Conservation (phyloP, 768 basidiomycete species). For the Lentinula detonsa region DNA sequence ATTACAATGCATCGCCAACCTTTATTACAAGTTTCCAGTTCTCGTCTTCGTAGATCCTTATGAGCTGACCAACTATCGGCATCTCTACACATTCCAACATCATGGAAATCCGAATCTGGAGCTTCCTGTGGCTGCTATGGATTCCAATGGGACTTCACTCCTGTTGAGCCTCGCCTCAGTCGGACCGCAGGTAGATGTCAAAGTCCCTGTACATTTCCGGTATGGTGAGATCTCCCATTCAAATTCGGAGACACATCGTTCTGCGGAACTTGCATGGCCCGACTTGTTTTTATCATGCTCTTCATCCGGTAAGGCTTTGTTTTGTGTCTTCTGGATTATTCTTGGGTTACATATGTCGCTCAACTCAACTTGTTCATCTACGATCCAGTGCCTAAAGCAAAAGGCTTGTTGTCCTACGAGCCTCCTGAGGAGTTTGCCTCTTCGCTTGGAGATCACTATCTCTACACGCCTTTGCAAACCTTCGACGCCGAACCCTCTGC, state of each 20-base stretch:
- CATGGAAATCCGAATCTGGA: slow-evolving; percentile 41
- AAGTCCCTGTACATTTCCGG: slow-evolving; percentile 40
- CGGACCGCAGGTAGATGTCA: slow-evolving; percentile 10
- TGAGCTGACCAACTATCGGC: slow-evolving; percentile 33
- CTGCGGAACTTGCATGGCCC: slow-evolving; percentile 28
- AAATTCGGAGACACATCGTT: slow-evolving; percentile 2
- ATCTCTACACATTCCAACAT: slow-evolving; percentile 32
- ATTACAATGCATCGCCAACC: slow-evolving; percentile 28
- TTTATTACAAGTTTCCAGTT: slow-evolving; percentile 34
- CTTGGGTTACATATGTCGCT: neutral
- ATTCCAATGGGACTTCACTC: slow-evolving; percentile 16
- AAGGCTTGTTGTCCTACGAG: neutral
- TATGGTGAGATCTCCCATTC: slow-evolving; percentile 27
- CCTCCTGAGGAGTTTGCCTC: slow-evolving; percentile 18
- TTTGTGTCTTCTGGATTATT: neutral
- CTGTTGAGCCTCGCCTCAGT: slow-evolving; percentile 18
- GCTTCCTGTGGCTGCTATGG: slow-evolving; percentile 35
- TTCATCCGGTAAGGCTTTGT: slow-evolving; percentile 15
- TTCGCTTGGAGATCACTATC: neutral
- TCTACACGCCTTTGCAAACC: neutral
- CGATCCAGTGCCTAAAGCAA: neutral
- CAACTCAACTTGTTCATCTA: neutral
- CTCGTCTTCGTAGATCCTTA: slow-evolving; percentile 43
- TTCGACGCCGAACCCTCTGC: neutral
- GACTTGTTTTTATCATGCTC: slow-evolving; percentile 33